Base-by-base conservation (phyloP, 305 asterid species). In the Fraxinus nigra region DNA sequence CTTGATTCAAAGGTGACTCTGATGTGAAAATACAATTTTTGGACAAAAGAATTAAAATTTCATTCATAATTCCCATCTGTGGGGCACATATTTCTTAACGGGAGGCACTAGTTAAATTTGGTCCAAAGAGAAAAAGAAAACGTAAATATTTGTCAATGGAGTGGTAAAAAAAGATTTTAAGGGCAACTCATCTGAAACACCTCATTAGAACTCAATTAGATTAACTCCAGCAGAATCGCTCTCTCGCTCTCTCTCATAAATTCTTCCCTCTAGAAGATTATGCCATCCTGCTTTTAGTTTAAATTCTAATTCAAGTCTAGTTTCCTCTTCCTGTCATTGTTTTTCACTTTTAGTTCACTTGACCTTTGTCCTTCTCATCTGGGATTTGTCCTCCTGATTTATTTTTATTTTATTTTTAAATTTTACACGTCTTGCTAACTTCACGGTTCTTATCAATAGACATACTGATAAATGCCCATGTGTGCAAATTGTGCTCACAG, bases 121-220 rank as follows among this genome's bases (percentile, higher is more conserved):
- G 56, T 75, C 46, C 61, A 30, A 11, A 28, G 7, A 67, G 76
- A 81, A 1, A 16, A 10, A 4, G 18, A 69, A 28, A 70, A 48
- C 74, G 16, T 82, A 35, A 54, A 26, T 28, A 34, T 34, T 35
- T n/a, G 76, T 26, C 46, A 30, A 59, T 74, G 59, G 33, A 75
- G 20, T 80, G 38, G 69, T 77, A 75, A 77, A 35, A 76, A 51
- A 35, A 1, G 30, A 69, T 61, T 61, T 22, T 61, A 40, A 38
- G n/a, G 72, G 77, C 59, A 76, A 26, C 82, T 40, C 79, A 43
- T 20, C 79, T 59, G 43, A 72, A 61, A 84, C 73, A 38, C 26
- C 76, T 61, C 33, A 32, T 20, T 24, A 8, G 33, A 61, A 61
- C 6, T 61, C 70, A 20, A 61, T 61, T 61, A 61, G 70, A 61